A percentile compares a stretch with the other conserved stretches of the same genome.
Evolutionary conservation across 371 early-diverging fungal genomes (phyloP).

Genomic region (Choanephora cucurbitarum): DNA sequence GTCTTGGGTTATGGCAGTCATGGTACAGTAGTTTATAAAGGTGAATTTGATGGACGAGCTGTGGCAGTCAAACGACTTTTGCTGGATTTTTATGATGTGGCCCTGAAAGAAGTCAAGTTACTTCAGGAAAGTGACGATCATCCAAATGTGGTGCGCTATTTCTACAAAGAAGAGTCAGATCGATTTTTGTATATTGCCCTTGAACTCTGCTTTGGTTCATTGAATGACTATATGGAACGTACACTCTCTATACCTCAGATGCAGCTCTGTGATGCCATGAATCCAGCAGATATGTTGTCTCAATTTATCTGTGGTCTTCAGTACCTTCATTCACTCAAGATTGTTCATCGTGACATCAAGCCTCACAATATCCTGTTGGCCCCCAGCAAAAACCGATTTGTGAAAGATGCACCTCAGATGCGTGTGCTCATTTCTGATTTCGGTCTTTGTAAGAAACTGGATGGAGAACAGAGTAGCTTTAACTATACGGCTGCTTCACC

Average conservation of each 20-base stretch:
- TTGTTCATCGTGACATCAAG: conserved; percentile 81
- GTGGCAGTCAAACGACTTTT: conserved; percentile 96
- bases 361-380: conserved; percentile 89
- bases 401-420: conserved; percentile 29
- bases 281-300: conserved; percentile 61
- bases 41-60: conserved; percentile 84
- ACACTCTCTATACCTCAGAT: conserved; percentile 31
- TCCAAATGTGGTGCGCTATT: conserved; percentile 97
- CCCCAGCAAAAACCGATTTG: conserved; percentile 46
- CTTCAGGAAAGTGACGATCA: conserved; percentile 94
- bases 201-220: conserved; percentile 85
- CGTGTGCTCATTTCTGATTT: conserved; percentile 96
- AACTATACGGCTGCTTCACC: conserved; percentile 82
- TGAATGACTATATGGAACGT: conserved; percentile 64
- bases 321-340: conserved; percentile 68
- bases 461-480: conserved; percentile 92
- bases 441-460: conserved; percentile 95
- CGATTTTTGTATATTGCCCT: conserved; percentile 95
- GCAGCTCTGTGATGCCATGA: conserved; percentile 34
- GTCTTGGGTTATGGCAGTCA: conserved; percentile 91
- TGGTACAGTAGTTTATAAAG: conserved; percentile 96
- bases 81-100: conserved; percentile 92
- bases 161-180: conserved; percentile 84
- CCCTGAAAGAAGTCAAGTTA: conserved; percentile 89
- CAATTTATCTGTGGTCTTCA: conserved; percentile 84